Evolutionary conservation across 345 rosid species (phyloP), one percentile per base, ranked within the genome.

Genomic region (Durio zibethinus): DNA sequence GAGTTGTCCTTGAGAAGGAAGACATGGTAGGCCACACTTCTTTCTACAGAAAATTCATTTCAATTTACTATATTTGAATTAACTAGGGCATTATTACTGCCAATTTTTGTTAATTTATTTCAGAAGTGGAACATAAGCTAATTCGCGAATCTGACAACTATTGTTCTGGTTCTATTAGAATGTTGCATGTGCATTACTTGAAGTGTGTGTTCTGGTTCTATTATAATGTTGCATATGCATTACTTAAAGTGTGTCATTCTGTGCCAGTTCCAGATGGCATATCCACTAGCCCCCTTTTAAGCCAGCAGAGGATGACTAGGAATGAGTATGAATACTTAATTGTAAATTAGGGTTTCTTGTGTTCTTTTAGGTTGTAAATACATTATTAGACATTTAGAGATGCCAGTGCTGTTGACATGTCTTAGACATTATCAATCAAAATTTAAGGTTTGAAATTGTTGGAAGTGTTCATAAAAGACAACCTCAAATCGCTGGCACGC

Each of bases 1-100:
- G 99, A 21, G 82, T 81, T 18, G 84, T 88, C 64, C 95, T 93
- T 2, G 97, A 91, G 90, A 93, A 93, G 86, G 94, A 83, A 75
- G 87, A 86, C 80, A 96, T 96, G 98, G 99, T 93, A 82, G 76
- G 89, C 76, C 10, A 56, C 9, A 7, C 40, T 20, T 4, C 50
- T 45, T 64, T 54, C 23, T n/a, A 62, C 7, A 25, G 18, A 21
- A 25, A 20, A 14, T 59, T 20, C 53, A 25, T 53, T 36, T 76
- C 10, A 7, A 61, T 59, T 59, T 7, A 68, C 25, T n/a, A 40
- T 74, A 5, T 81, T 77, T 35, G 33, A 35, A 20, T 50, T 71
- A 31, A 71, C 1, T 50, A 50, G 18, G 21, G 61, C 20, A 10
- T 5, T 72, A 20, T 27, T 47, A 27, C 56, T 45, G 73, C 14